Evolutionary conservation across 108 stramenopile genomes (phyloP), one percentile per base, ranked within the genome.

Genomic region (Nitzschia inconspicua): DNA sequence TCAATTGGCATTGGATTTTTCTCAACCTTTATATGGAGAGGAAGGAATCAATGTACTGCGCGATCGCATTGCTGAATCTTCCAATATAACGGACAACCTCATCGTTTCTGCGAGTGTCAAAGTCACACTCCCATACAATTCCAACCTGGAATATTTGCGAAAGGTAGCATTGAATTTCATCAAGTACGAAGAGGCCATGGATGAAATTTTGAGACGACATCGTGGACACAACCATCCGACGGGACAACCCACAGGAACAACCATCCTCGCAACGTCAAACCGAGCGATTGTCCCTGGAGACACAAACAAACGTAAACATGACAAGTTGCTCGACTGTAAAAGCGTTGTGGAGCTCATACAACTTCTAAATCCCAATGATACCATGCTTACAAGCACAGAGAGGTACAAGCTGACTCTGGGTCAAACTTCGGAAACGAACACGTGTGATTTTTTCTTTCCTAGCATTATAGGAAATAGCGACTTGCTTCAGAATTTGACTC

Each of bases 171-270:
- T 29, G n/a, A 50, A 50, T 20, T 50, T 50, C 2, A 20, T 50
- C 48, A 50, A 50, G 26, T 28, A 50, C 48, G 48, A 50, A 28
- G 48, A 28, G 7, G 48, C 26, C 8, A 27, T 50, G 11, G 48
- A 50, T 28, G 0, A 20, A 13, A 50, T 50, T 28, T 11, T 28
- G 22, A 9, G 20, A 20, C 8, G 8, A 25, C 10, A 20, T 20
- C 48, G 48, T 13, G 48, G 22, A 11, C 22, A 16, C 9, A 46
- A 16, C 1, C n/a, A 16, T 20, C 11, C 9, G 18, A 20, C 9
- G 22, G 22, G 16, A 16, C 8, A 20, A 0, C 44, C 44, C 9
- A 1, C 44, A 16, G 8, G 22, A 28, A 28, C 11, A 27, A 13
- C 11, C 11, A 29, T 7, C 48, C 44, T 7, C 11, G 48, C 23